phyloP scores from a whole-genome alignment of 345 rosid genomes.

The Citrus mangshanensis region DNA sequence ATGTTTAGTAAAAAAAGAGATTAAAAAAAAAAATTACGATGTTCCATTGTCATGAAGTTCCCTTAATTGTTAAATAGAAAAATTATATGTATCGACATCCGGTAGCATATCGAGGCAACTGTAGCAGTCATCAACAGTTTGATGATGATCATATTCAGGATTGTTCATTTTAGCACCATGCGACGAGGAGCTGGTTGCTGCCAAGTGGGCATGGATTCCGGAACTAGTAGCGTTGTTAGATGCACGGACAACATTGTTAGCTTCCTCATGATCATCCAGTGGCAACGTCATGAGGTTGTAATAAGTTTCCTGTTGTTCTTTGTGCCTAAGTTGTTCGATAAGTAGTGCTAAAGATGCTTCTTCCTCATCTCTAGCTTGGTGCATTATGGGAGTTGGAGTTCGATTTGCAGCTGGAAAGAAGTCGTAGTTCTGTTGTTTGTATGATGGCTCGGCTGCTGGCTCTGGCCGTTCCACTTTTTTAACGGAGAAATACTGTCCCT shows the following conservation, averaged over 20 bases:
- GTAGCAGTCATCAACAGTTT: slow-evolving; percentile 30
- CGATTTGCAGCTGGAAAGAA: not conserved
- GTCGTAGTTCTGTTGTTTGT: not conserved
- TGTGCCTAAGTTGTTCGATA: slow-evolving; percentile 42
- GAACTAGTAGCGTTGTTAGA: not conserved
- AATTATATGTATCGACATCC: slow-evolving; percentile 24
- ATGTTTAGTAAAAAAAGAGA: not conserved
- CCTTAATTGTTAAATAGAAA: slow-evolving; percentile 14
- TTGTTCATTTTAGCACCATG: not conserved
- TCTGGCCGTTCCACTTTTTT: slow-evolving; percentile 22
- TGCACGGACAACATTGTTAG: not conserved
- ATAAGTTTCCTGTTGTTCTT: slow-evolving; percentile 27
- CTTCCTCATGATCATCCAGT: slow-evolving; percentile 2
- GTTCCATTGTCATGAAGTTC: not conserved
- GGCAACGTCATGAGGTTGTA: slow-evolving; percentile 13
- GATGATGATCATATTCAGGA: slow-evolving; percentile 8
- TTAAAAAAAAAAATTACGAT: too few relatives aligned
- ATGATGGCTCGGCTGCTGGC: slow-evolving; percentile 9
- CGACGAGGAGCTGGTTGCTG: not conserved
- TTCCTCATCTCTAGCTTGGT: slow-evolving; percentile 47
- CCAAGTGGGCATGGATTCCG: not conserved
- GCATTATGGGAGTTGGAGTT: not conserved
- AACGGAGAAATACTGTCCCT: slow-evolving; percentile 55
- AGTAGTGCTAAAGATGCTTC: slow-evolving; percentile 47
- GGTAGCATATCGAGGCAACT: slow-evolving; percentile 31